Conservation (phyloP, 495 filamentous ascomycete species). For the Penicillium angulare region DNA sequence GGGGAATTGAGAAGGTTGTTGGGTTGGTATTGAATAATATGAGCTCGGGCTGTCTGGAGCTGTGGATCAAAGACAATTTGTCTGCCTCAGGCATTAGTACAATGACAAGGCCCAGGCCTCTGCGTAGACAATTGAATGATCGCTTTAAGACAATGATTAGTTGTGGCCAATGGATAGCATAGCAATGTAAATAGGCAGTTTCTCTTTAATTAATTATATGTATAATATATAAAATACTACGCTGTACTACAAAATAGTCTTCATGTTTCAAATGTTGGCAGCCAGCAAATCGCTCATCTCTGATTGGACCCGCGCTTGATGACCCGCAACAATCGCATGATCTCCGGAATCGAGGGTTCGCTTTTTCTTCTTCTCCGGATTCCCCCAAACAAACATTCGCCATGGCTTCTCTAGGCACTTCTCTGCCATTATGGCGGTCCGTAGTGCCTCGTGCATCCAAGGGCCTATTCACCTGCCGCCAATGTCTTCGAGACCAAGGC, state of each 20-base stretch:
- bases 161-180: too few relatives aligned
- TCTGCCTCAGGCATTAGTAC: constrained; percentile 29
- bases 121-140: too few relatives aligned
- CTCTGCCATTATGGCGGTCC: constrained; percentile 31
- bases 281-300: constrained; percentile 18
- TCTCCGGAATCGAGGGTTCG: constrained; percentile 9
- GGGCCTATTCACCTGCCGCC: constrained; percentile 60
- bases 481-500: constrained; percentile 52
- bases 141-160: too few relatives aligned
- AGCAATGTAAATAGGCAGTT: too few relatives aligned
- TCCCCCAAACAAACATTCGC: constrained; percentile 9
- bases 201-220: too few relatives aligned
- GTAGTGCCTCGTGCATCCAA: constrained; percentile 52
- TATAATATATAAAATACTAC: too few relatives aligned
- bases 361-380: constrained; percentile 17
- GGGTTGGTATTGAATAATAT: constrained; percentile 5
- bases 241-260: too few relatives aligned
- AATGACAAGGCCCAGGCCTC: too few relatives aligned
- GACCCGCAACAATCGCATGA: constrained; percentile 17
- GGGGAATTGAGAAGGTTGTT: constrained; percentile 2
- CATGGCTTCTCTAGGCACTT: constrained; percentile 39
- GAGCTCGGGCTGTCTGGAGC: constrained; percentile 10
- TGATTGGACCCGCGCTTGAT: constrained; percentile 23
- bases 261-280: too few relatives aligned
- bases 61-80: neutral